A percentile compares a stretch with the other conserved stretches of the same genome.
Evolutionary conservation across 1,284 basidiomycete species (phyloP).

Genomic region (Ustilago curta): DNA sequence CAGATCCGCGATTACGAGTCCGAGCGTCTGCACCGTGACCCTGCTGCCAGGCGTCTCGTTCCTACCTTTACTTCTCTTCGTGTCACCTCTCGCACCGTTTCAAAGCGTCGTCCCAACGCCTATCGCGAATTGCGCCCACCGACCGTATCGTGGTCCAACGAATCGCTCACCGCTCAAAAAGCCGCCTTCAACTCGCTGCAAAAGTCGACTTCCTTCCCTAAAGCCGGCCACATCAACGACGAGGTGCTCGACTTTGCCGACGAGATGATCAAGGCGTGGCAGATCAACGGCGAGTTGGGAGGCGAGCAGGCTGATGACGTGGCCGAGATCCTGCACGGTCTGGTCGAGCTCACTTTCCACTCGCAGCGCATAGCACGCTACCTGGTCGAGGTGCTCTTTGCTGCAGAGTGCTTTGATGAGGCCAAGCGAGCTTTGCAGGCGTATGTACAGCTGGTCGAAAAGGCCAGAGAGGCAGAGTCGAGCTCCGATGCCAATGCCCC

Average conservation of each 20-base stretch:
- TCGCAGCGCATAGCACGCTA: constrained; percentile 63
- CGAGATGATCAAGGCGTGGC: constrained; percentile 83
- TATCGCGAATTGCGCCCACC: constrained; percentile 44
- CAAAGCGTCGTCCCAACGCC: constrained; percentile 55
- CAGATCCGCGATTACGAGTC: constrained; percentile 59
- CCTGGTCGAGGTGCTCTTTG: constrained; percentile 59
- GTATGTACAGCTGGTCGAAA: constrained; percentile 65
- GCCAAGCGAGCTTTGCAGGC: constrained; percentile 56
- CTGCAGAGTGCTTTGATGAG: constrained; percentile 64
- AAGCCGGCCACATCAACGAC: constrained; percentile 82
- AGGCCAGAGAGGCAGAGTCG: constrained; percentile 55
- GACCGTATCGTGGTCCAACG: constrained; percentile 61
- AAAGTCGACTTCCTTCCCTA: constrained; percentile 79
- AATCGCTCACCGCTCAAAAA: constrained; percentile 53
- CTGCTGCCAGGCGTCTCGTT: constrained; percentile 34
- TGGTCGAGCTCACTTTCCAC: constrained; percentile 64
- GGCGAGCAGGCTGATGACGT: constrained; percentile 64
- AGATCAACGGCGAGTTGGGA: constrained; percentile 70
- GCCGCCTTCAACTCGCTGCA: constrained; percentile 53
- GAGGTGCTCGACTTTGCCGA: constrained; percentile 87
- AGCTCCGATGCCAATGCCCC: constrained; percentile 21
- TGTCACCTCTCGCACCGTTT: constrained; percentile 58
- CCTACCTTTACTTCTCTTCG: constrained; percentile 35
- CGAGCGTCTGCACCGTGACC: constrained; percentile 48
- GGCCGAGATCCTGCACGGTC: constrained; percentile 62